phyloP scores from a whole-genome alignment of 2,329 filamentous ascomycete genomes.

The Raffaelea ambrosiae region DNA sequence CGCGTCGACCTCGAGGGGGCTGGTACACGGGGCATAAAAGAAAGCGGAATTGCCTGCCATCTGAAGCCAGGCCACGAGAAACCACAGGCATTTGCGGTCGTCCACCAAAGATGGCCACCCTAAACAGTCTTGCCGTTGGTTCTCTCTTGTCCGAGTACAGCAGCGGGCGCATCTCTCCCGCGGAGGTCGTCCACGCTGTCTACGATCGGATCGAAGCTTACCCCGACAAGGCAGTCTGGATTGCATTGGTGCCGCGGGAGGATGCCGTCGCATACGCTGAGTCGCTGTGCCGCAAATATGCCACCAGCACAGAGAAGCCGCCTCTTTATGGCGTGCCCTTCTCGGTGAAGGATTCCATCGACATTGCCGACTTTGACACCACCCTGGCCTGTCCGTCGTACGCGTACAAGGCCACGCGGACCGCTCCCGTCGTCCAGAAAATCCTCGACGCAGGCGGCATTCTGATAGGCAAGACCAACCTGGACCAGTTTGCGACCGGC shows the following conservation, averaged over 20 bases:
- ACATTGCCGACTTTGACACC: constrained; percentile 39
- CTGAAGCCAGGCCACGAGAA: too few relatives aligned
- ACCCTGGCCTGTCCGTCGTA: constrained; percentile 37
- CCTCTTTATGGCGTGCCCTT: constrained; percentile 38
- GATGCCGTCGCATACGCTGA: background rate
- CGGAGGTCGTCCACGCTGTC: background rate
- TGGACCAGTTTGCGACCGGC: constrained; percentile 56
- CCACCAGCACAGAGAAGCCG: background rate
- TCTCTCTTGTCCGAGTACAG: background rate
- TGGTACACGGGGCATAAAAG: too few relatives aligned
- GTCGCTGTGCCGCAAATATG: background rate
- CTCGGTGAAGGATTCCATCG: constrained; percentile 47
- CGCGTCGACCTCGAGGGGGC: too few relatives aligned
- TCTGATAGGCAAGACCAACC: constrained; percentile 48
- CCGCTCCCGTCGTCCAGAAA: constrained; percentile 35
- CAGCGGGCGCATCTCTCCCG: background rate
- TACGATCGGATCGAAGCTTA: background rate
- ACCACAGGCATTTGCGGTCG: too few relatives aligned
- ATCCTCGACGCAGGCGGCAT: constrained; percentile 43
- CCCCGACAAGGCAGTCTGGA: constrained; percentile 1
- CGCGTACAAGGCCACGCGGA: constrained; percentile 35
- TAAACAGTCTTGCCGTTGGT: background rate
- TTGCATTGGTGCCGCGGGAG: background rate
- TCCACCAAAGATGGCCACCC: too few relatives aligned
- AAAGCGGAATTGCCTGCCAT: too few relatives aligned